These are phyloP conservation scores for Malbranchea zuffiana DNA, from an alignment of 2,329 filamentous ascomycete genomes.

Conservation along the genomic window DNA sequence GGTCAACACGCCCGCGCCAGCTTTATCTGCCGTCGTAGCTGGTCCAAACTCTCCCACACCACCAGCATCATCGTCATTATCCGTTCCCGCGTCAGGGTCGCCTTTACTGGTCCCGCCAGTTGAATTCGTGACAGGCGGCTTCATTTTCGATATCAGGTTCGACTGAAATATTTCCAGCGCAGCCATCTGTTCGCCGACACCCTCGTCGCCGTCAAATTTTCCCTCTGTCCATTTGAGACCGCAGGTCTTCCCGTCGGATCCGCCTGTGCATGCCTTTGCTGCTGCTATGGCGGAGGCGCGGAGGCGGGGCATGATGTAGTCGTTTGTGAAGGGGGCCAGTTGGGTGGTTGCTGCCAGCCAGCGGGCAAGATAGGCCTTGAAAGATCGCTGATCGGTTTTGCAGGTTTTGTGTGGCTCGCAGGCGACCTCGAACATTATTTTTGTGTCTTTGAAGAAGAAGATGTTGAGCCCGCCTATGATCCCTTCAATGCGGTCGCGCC, in stretches of 20 bases:
- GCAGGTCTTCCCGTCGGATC: constrained; percentile 48
- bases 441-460: constrained; percentile 42
- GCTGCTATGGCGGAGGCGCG: constrained; percentile 49
- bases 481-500: constrained; percentile 46
- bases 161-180: constrained; percentile 54
- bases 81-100: constrained; percentile 27
- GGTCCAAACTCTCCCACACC: constrained; percentile 2
- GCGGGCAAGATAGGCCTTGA: constrained; percentile 59
- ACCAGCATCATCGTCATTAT: constrained; percentile 9
- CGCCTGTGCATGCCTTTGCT: constrained; percentile 52
- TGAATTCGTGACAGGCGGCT: constrained; percentile 41
- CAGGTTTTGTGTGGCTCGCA: constrained; percentile 54
- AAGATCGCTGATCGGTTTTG: constrained; percentile 60
- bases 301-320: constrained; percentile 48
- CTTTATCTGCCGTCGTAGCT: constrained; percentile 27
- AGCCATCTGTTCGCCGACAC: constrained; percentile 60
- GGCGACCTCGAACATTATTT: constrained; percentile 52
- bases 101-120: constrained; percentile 47
- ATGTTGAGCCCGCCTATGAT: constrained; percentile 42
- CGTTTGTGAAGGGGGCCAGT: constrained; percentile 49
- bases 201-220: constrained; percentile 46
- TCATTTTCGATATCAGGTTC: constrained; percentile 41
- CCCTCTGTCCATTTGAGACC: constrained; percentile 52
- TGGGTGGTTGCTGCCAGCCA: constrained; percentile 53
- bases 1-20: constrained; percentile 32